phyloP scores from a whole-genome alignment of 805 yeast genomes.

The Lipomyces yamadae region DNA sequence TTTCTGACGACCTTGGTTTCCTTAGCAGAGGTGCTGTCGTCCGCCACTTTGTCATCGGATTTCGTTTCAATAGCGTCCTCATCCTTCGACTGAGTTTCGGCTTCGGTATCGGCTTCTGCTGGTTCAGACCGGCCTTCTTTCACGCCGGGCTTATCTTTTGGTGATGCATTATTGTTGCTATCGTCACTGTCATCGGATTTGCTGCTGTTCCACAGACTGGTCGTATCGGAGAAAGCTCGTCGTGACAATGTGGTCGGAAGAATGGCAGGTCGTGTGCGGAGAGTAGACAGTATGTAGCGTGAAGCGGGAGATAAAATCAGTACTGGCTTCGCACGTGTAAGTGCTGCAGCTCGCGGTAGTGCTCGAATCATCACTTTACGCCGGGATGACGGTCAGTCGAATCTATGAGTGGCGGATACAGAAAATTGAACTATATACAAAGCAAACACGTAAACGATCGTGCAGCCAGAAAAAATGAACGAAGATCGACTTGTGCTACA shows the following conservation, averaged over 20 bases:
- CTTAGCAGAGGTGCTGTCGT: conserved; percentile 1
- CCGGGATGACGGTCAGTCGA: neutral
- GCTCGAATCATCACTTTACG: conserved; percentile 25
- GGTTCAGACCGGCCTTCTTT: conserved; percentile 10
- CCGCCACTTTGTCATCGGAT: conserved; percentile 4
- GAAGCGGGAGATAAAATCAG: conserved; percentile 14
- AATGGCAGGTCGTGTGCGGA: conserved; percentile 14
- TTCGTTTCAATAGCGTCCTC: conserved; percentile 7
- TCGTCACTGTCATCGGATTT: conserved; percentile 23
- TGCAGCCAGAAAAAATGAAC: neutral
- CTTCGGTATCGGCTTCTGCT: conserved; percentile 18
- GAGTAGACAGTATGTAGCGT: conserved; percentile 12
- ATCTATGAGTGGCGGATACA: neutral
- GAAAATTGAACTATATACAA: neutral
- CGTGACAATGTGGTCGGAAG: conserved; percentile 9
- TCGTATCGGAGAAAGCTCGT: conserved; percentile 27
- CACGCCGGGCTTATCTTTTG: conserved; percentile 4
- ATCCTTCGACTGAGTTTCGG: conserved; percentile 16
- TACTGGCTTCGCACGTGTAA: conserved; percentile 14
- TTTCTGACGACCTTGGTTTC: conserved; percentile 1
- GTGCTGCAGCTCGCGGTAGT: conserved; percentile 20
- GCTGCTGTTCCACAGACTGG: conserved; percentile 7
- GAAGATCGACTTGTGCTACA: neutral
- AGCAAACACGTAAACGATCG: neutral
- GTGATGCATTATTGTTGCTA: neutral